Conservation (phyloP, 2,329 filamentous ascomycete genomes). For the Rhytidhysteron rufulum region DNA sequence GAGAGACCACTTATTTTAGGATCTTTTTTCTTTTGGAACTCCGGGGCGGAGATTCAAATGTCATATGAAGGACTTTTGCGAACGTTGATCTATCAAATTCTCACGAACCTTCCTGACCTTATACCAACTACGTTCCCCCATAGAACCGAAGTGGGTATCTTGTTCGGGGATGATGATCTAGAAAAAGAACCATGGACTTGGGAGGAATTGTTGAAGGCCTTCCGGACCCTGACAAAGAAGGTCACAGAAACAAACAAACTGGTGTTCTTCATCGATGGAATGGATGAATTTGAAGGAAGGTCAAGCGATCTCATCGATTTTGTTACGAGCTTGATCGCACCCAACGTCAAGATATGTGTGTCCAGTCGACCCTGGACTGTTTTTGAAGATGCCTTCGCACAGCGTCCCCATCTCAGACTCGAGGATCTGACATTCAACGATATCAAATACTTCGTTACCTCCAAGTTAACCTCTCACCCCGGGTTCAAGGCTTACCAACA, state of each 20-base stretch:
- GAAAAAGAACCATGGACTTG: background rate
- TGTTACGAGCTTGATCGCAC: background rate
- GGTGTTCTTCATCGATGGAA: conserved; percentile 2
- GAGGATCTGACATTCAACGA: background rate
- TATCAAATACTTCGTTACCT: background rate
- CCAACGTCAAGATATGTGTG: conserved; percentile 5
- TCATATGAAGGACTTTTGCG: conserved; percentile 37
- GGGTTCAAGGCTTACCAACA: too few species aligned
- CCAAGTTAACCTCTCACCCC: too few species aligned
- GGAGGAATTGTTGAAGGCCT: background rate
- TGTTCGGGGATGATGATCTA: background rate
- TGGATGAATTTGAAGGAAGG: conserved; percentile 1
- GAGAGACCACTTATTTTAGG: conserved; percentile 24
- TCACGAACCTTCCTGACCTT: background rate
- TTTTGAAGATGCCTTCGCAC: conserved; percentile 3
- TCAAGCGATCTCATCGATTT: background rate
- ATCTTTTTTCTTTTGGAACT: conserved; percentile 41
- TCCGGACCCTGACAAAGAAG: background rate
- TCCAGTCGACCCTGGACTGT: conserved; percentile 8
- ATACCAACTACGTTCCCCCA: background rate
- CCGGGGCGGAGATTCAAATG: conserved; percentile 36
- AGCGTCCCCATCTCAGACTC: background rate
- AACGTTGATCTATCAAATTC: conserved; percentile 30
- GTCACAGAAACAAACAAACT: background rate
- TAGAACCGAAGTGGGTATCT: background rate